Evolutionary conservation across 116 monocot species (phyloP), one percentile per base, ranked within the genome.

Genomic region (Posidonia oceanica): DNA sequence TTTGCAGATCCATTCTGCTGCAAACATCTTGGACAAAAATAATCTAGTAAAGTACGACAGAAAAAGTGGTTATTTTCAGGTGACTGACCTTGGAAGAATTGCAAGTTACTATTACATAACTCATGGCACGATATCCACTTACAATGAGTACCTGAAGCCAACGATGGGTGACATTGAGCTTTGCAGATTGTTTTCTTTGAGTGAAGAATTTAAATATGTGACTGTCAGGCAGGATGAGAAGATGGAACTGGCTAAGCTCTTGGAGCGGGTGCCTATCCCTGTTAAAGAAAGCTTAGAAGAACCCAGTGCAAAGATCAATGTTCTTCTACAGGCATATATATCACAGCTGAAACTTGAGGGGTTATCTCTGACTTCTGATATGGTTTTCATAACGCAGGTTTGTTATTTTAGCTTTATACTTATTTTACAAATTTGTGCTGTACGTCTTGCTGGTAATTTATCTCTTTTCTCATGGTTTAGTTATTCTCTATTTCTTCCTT

Each of bases 301-400:
- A 68, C 87, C 97, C 29, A 97, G 92, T 81, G 92, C 97, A 68
- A 97, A 97, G 73, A 97, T 97, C 64, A 97, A 92, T 80, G 97
- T 92, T 73, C 85, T 97, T 74, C 80, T 97, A 51, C 97, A 97
- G 74, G 92, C 92, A 51, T 97, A 97, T 66, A 92, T 97, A 67
- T 92, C 97, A 69, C 77, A 80, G 69, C 73, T 97, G 64, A 92
- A 89, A 80, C 87, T 97, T 70, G 97, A 97, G 73, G 97, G 97
- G 8, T 83, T 97, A 48, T 92, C 97, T 62, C 62, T 97, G 67
- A 79, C 87, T 51, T 92, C 92, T 68, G 97, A 97, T 79, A 97
- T 97, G 97, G 97, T 97, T 71, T 97, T 69, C 77, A 97, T 97
- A n/a, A 82, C 79, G 67, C 97, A 97, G 89, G 96, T 96, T 63